Evolutionary conservation across 2,329 filamentous ascomycete genomes (phyloP).

Genomic region (Paraphoma sp.): DNA sequence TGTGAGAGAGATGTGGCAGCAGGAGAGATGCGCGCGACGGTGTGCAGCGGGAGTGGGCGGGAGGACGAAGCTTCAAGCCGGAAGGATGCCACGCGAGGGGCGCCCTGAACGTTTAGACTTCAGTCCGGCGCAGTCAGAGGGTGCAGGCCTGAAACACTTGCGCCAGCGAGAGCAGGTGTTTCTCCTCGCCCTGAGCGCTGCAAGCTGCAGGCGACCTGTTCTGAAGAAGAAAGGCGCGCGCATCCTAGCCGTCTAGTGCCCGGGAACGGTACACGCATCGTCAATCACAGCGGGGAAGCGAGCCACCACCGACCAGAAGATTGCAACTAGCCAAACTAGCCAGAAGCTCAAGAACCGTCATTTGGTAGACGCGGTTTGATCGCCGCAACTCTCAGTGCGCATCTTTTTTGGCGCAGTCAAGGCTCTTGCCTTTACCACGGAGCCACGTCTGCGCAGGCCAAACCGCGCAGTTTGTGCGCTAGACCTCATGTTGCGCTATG

Average conservation of each 20-base stretch:
- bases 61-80: slow-evolving; percentile 18
- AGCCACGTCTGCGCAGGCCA: background rate
- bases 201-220: slow-evolving; percentile 19
- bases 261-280: slow-evolving; percentile 21
- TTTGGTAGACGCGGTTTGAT: background rate
- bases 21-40: background rate
- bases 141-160: slow-evolving; percentile 22
- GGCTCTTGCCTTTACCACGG: slow-evolving; percentile 1
- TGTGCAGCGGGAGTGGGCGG: slow-evolving; percentile 12
- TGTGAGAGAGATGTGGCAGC: slow-evolving; percentile 6
- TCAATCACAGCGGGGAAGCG: slow-evolving; percentile 25
- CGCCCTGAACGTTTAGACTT: slow-evolving; percentile 6
- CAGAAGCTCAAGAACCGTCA: background rate
- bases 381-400: background rate
- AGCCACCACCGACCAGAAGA: slow-evolving; percentile 17
- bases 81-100: slow-evolving; percentile 9
- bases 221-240: slow-evolving; percentile 11
- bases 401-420: background rate
- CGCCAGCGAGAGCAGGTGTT: slow-evolving; percentile 20
- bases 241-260: slow-evolving; percentile 20
- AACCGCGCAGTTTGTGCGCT: background rate
- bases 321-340: slow-evolving; percentile 3
- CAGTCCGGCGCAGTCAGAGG: slow-evolving; percentile 25
- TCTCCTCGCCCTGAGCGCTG: slow-evolving; percentile 30
- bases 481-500: slow-evolving; percentile 12